phyloP scores from a whole-genome alignment of 345 rosid species.

The Eucalyptus melliodora region DNA sequence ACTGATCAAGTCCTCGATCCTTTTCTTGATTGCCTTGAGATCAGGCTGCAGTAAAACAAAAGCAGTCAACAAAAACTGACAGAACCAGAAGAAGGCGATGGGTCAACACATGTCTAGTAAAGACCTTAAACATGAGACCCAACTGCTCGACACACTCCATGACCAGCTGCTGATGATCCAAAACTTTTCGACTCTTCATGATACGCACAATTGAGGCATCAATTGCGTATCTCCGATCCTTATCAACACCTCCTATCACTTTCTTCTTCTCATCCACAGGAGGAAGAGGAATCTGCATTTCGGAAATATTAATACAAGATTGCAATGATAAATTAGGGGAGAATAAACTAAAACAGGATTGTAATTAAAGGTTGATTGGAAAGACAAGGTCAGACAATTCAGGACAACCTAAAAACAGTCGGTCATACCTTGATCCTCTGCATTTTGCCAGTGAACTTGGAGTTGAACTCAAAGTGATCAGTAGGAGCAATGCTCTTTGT shows the following conservation, averaged over 20 bases:
- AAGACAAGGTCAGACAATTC: neutral
- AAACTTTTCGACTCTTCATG: constrained; percentile 85
- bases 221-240: constrained; percentile 76
- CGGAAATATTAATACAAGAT: neutral
- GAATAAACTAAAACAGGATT: neutral
- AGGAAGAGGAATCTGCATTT: constrained; percentile 77
- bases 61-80: neutral
- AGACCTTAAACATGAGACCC: constrained; percentile 93
- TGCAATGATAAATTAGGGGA: neutral
- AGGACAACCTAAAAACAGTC: neutral
- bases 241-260: constrained; percentile 82
- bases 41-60: constrained; percentile 57
- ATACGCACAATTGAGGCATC: constrained; percentile 97
- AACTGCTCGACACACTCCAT: constrained; percentile 83
- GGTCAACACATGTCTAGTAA: neutral
- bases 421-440: constrained; percentile 73
- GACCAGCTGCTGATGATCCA: constrained; percentile 77
- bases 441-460: constrained; percentile 78
- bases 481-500: constrained; percentile 43
- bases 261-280: constrained; percentile 90
- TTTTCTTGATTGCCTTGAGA: constrained; percentile 86
- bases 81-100: neutral
- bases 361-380: neutral
- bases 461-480: constrained; percentile 59
- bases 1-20: constrained; percentile 85